Base-by-base conservation (phyloP, 768 basidiomycete genomes). In the Tylopilus felleus region DNA sequence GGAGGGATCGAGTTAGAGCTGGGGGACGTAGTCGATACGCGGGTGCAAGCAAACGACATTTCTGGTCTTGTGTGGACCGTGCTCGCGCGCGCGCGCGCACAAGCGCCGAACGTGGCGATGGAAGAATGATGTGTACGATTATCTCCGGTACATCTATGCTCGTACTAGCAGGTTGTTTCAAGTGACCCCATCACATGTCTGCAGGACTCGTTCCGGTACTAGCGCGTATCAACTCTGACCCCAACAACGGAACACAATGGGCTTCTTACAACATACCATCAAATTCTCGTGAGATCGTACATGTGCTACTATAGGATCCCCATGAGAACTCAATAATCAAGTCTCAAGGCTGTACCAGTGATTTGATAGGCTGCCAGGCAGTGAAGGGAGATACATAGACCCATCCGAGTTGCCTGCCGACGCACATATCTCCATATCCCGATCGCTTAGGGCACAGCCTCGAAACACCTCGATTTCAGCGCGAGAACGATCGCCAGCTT, bases 11-110 rank as follows among this genome's bases (percentile, higher is more conserved):
- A 80, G 12, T 65, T 83, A 12, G 80, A 88, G 45, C 61, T 82
- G 39, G 78, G 75, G 8, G 86, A 88, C 52, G 64, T 85, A 1
- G 70, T 87, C 3, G 85, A 84, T 42, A 75, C 77, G 8, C 80
- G 85, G 66, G 73, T 89, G 1, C 82, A 82, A 52, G 75, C 78
- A 12, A 83, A 87, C 57, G 82, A 90, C 65, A 81, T 81, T 1
- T 77, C 82, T 40, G 85, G 85, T 1, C 71, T 89, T 8, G 73
- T 90, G 47, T 80, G 80, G 43, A 80, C 82, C 2, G 73, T 88
- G 12, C 67, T 90, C 9, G 77, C 79, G 16, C 71, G 78, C 44
- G 80, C 69, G 13, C 76, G 65, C 60, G 35, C 49, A 33, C 46
- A 42, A 25, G 44, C 16, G 29, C 23, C 31, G 6, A 17, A 22